A percentile compares a stretch with the other conserved stretches of the same genome.
Conservation (phyloP, 331 rosid species). For the Telfairia occidentalis region DNA sequence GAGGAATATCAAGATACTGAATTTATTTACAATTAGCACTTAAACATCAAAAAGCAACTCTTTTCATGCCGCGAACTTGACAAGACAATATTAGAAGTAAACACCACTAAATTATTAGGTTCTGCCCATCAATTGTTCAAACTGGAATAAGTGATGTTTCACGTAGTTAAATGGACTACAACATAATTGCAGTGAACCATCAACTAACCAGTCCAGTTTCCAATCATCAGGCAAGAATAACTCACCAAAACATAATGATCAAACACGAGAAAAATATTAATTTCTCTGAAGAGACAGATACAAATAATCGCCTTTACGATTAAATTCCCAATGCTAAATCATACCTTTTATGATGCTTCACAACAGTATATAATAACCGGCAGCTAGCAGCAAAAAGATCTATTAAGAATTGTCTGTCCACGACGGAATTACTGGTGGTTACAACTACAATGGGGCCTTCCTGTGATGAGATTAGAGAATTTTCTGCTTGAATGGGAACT, state of each 20-base stretch:
- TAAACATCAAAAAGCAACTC: background rate
- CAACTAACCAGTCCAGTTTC: background rate
- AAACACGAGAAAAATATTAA: background rate
- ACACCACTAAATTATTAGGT: background rate
- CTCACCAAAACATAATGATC: background rate
- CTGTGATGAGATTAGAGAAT: conserved; percentile 22
- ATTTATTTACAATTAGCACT: background rate
- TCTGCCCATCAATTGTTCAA: background rate
- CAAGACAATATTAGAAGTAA: background rate
- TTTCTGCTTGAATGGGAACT: conserved; percentile 25
- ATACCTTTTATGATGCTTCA: conserved; percentile 76
- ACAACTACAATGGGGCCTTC: conserved; percentile 29
- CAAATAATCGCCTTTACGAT: background rate
- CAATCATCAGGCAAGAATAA: background rate
- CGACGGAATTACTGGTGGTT: conserved; percentile 17
- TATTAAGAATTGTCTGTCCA: conserved; percentile 48
- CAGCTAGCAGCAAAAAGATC: conserved; percentile 69
- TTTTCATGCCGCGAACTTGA: background rate
- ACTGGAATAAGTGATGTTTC: background rate
- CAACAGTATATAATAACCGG: conserved; percentile 51
- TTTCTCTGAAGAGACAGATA: background rate
- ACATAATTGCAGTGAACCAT: background rate
- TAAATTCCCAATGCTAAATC: background rate
- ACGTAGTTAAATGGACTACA: background rate
- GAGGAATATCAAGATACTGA: background rate